A percentile compares a stretch with the other conserved stretches of the same genome.
Conservation (phyloP, 495 filamentous ascomycete species). For the Amphirosellinia nigrospora region DNA sequence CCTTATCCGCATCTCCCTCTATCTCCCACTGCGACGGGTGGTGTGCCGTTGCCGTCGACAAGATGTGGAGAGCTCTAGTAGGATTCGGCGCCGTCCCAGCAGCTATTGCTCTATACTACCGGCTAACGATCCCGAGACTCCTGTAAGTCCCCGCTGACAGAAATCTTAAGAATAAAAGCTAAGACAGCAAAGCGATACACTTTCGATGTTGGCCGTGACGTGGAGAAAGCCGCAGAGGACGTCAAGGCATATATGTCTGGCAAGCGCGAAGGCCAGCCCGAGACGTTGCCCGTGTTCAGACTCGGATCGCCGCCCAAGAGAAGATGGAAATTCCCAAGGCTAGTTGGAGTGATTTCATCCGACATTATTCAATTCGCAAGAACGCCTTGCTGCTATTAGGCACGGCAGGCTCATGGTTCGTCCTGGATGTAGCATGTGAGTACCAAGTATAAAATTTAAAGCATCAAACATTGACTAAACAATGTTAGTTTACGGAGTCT, state of each 20-base stretch:
- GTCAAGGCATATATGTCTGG: conserved; percentile 68
- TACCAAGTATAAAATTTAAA: not conserved
- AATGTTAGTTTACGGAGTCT: conserved; percentile 67
- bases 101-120: conserved; percentile 78
- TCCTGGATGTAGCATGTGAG: conserved; percentile 64
- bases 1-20: conserved; percentile 57
- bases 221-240: conserved; percentile 74
- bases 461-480: not conserved
- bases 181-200: conserved; percentile 64
- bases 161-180: not conserved
- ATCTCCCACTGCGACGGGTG: conserved; percentile 63
- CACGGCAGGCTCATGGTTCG: conserved; percentile 81
- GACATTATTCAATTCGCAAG: conserved; percentile 69
- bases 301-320: conserved; percentile 50
- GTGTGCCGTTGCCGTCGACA: conserved; percentile 75
- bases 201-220: conserved; percentile 79
- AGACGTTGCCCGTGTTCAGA: conserved; percentile 64
- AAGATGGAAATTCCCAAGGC: conserved; percentile 65
- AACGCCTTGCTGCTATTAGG: conserved; percentile 74
- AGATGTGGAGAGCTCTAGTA: conserved; percentile 84
- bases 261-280: conserved; percentile 62
- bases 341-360: conserved; percentile 67
- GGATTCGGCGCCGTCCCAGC: conserved; percentile 82
- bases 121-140: conserved; percentile 81
- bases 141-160: conserved; percentile 65